These are phyloP conservation scores for Nicotiana attenuata DNA, from an alignment of 257 asterid species.

Conservation along the genomic window DNA sequence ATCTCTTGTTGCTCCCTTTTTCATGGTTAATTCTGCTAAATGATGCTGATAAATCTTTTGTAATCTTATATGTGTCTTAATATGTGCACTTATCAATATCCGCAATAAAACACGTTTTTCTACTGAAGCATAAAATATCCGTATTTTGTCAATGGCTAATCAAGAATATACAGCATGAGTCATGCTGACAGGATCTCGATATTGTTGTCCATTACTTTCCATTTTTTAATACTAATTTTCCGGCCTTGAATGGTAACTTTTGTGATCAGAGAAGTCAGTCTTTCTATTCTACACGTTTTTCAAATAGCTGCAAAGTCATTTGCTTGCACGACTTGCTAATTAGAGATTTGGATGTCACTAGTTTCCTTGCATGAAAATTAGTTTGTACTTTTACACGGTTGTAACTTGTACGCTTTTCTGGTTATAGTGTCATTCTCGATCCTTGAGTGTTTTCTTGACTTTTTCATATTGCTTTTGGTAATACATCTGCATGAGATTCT, in stretches of 20 bases:
- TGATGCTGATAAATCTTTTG: background rate
- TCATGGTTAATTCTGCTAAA: background rate
- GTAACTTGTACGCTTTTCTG: no score
- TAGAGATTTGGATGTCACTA: no score
- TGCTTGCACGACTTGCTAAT: no score
- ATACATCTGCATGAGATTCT: no score
- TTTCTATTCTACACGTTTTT: no score
- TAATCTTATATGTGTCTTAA: background rate
- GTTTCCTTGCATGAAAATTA: no score
- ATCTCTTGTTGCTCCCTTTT: background rate
- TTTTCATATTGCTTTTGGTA: no score
- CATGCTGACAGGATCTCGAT: background rate
- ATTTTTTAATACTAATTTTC: background rate
- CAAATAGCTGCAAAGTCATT: no score
- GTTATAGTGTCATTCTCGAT: no score
- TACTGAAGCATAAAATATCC: background rate
- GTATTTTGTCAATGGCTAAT: background rate
- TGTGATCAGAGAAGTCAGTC: no score
- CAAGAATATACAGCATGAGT: conserved; percentile 3
- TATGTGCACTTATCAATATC: background rate
- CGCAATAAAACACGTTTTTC: background rate
- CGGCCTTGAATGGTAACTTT: background rate
- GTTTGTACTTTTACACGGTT: no score
- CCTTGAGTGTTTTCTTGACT: no score
- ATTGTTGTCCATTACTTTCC: background rate